A percentile compares a stretch with the other conserved stretches of the same genome.
phyloP scores from a whole-genome alignment of 768 basidiomycete species.

The Gloeophyllum trabeum region DNA sequence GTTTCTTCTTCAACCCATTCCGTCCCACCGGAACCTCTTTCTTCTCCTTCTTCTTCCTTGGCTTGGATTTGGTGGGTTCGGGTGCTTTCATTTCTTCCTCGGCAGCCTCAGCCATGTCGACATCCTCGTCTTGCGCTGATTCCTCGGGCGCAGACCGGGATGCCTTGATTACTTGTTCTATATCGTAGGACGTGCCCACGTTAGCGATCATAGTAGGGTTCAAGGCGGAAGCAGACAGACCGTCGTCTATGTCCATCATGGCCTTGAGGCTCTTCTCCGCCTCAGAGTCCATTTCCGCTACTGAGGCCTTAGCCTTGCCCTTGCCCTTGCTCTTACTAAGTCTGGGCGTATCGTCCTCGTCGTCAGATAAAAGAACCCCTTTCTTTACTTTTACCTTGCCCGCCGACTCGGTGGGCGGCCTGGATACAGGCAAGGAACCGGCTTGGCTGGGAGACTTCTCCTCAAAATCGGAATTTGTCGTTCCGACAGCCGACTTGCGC shows the following conservation, averaged over 20 bases:
- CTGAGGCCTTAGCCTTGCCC: conserved; percentile 18
- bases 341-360: conserved; percentile 38
- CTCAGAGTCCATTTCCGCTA: conserved; percentile 28
- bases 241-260: conserved; percentile 74
- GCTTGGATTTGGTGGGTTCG: conserved; percentile 17
- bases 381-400: conserved; percentile 40
- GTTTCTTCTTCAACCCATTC: conserved; percentile 70
- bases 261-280: conserved; percentile 33
- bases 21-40: conserved; percentile 61
- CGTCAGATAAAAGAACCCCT: conserved; percentile 46
- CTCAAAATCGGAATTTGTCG: conserved; percentile 4
- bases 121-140: conserved; percentile 16
- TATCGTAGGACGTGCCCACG: not conserved
- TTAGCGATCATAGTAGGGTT: not conserved
- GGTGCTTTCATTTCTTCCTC: conserved; percentile 18
- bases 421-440: conserved; percentile 12
- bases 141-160: conserved; percentile 13
- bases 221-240: too few relatives aligned
- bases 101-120: too few relatives aligned
- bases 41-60: conserved; percentile 31
- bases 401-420: conserved; percentile 26
- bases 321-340: conserved; percentile 20
- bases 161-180: conserved; percentile 5
- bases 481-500: conserved; percentile 15
- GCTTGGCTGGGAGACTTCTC: conserved; percentile 1